A percentile compares a stretch with the other conserved stretches of the same genome.
These are phyloP conservation scores for Piper betle DNA, from an alignment of 164 flowering plant species.

Conservation along the genomic window DNA sequence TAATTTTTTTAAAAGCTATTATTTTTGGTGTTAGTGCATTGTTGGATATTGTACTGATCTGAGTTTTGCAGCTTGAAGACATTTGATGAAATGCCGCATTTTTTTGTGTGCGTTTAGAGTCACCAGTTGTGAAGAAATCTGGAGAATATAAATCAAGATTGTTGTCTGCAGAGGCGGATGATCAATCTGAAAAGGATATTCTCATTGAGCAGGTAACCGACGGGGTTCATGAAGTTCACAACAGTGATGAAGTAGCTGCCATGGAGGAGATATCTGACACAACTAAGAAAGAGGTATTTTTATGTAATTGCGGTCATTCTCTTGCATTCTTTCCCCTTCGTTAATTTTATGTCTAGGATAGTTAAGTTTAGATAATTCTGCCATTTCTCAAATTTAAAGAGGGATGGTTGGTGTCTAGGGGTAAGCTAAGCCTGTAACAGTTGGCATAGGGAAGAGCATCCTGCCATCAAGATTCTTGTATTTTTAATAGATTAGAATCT, in stretches of 20 bases:
- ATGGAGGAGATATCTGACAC: neutral
- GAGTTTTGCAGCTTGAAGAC: neutral
- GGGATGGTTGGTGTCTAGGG: too few relatives aligned
- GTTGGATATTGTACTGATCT: neutral
- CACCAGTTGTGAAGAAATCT: constrained; percentile 6
- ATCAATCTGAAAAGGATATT: constrained; percentile 13
- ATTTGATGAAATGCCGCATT: neutral
- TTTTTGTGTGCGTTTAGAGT: neutral
- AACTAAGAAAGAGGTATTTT: neutral
- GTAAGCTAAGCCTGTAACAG: too few relatives aligned
- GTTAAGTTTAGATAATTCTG: too few relatives aligned
- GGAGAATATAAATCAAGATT: constrained; percentile 42
- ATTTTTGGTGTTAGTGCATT: neutral
- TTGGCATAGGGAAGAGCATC: too few relatives aligned
- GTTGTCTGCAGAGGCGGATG: constrained; percentile 23
- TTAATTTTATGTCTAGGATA: too few relatives aligned
- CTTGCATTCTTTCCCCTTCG: too few relatives aligned
- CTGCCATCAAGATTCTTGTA: too few relatives aligned
- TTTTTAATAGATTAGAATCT: too few relatives aligned
- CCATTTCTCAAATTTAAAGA: too few relatives aligned
- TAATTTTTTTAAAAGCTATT: neutral
- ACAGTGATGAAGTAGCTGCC: too few relatives aligned
- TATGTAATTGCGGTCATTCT: neutral
- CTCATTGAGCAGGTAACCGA: constrained; percentile 41
- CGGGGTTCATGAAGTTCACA: neutral